Base-by-base conservation (phyloP, 2,329 filamentous ascomycete species). In the Botrytis squamosa region DNA sequence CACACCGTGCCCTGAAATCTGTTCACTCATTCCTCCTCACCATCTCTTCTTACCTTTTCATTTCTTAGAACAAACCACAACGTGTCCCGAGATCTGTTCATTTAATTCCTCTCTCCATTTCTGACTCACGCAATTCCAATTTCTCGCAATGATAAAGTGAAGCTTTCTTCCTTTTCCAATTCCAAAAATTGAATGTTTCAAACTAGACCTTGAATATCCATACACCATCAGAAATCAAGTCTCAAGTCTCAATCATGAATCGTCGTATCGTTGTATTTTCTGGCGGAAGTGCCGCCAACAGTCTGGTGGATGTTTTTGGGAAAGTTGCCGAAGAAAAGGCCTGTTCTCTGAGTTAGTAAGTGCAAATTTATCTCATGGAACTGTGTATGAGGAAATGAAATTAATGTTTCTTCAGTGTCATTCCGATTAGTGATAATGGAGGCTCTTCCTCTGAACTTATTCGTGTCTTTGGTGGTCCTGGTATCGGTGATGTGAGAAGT, bases 371-470 rank as follows among this genome's bases (percentile, higher is more conserved):
- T 16, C 6, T 36, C 62, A 40, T 52, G 44, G 62, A 22, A 33
- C 4, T 57, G 12, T n/a, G 25, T 33, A 38, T 29, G 46, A 29
- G 44, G 57, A 22, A 55, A 38, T 18, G 46, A 64, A 25, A 71
- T 74, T 76, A 73, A 76, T 80, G 85, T 87, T 57, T 83, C 97
- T 97, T 70, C 49, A 82, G 80, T 82, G 90, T 98, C 74, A 97
- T 98, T 70, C 95, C 95, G 52, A 97, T 98, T 81, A 96, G 93
- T 77, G 95, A 98, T 84, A 98, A 98, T 83, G 95, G 95, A 67
- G 95, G 95, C 57, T 97, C 93, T 78, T 97, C 94, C 3, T 97
- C 93, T 63, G 95, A 98, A 84, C 85, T 98, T 79, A 97, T 98
- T 77, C 89, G 96, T 52, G 94, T 98, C 52, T 96, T 98, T 83